Percentiles rank a stretch among this genome's conserved stretches.
phyloP scores from a whole-genome alignment of 129 eudicot species.

The Dittrichia graveolens region DNA sequence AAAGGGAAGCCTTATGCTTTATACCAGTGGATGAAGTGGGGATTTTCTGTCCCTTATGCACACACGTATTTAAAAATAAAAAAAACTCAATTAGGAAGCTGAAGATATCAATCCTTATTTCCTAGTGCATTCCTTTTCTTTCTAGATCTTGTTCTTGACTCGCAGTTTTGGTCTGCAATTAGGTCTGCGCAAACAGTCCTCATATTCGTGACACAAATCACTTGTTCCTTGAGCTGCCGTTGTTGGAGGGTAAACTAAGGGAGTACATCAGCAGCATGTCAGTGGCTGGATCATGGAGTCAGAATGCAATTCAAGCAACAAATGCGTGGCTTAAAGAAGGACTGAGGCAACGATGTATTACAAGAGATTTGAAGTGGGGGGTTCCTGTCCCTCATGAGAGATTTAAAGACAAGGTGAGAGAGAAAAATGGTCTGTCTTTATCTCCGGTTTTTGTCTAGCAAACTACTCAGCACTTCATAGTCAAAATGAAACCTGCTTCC shows the following conservation, averaged over 20 bases:
- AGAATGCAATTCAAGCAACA: conserved; percentile 87
- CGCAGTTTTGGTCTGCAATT: conserved; percentile 9
- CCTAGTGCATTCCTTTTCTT: too few species aligned
- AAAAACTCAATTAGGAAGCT: too few species aligned
- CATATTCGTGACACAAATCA: conserved; percentile 81
- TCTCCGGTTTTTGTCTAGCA: too few species aligned
- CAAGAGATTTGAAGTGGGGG: conserved; percentile 93
- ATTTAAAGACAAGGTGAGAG: conserved; percentile 65
- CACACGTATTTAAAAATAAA: too few species aligned
- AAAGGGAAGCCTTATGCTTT: too few species aligned
- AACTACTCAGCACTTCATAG: too few species aligned
- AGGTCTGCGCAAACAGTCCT: conserved; percentile 73
- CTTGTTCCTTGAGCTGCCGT: conserved; percentile 80
- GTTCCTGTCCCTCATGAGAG: conserved; percentile 84
- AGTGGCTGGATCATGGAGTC: conserved; percentile 80
- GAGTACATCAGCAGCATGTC: conserved; percentile 64
- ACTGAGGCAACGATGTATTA: conserved; percentile 68
- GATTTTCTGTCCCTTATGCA: too few species aligned
- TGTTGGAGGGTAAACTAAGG: conserved; percentile 52
- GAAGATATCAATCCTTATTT: too few species aligned
- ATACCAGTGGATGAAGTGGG: too few species aligned
- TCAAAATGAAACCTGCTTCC: not conserved
- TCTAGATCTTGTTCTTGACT: not conserved
- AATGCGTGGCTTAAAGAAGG: conserved; percentile 84
- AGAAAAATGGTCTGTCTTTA: too few species aligned